Base-by-base conservation (phyloP, 352 stramenopile species). In the Pythium aphanidermatum region DNA sequence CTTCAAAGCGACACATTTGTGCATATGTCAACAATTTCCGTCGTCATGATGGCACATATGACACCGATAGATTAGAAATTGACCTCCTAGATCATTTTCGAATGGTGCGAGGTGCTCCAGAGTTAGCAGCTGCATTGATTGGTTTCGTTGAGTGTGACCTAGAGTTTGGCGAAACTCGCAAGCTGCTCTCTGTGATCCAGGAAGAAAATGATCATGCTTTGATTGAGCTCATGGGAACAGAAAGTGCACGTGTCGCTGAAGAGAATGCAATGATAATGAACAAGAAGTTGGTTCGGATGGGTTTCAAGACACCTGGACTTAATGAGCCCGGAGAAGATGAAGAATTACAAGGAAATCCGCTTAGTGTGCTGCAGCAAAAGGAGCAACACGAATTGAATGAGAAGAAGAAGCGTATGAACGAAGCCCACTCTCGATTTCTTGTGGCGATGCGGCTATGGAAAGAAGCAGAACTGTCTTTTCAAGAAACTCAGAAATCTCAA, bases 1-100 rank as follows among this genome's bases (percentile, higher is more conserved):
- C 90, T 1, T 94, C 86, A 0, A 97, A 97, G 51, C 84, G 82
- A 3, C 83, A 97, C 25, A 74, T 97, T 24, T 85, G 94, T 20
- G 65, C 65, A 16, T 97, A 97, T 27, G 59, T 71, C 0, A 51
- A 39, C 4, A 43, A 43, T 4, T 93, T 93, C 42, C 63, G 71
- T 16, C 60, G 60, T 1, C 52, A 54, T 20, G 69, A 87, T 23
- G 68, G 72, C 0, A 70, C 57, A 0, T 87, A 86, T 33, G 70
- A 89, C 24, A 29, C 62, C 2, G 48, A 70, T 5, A 44, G 54
- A 0, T 59, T 92, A 37, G 65, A 85, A 19, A 64, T 31, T 2
- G 78, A 93, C 44, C 46, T 91, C 9, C 74, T 74, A 24, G 74
- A 83, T 11, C 81, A 91, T 60, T 93, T 93, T 39, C 78, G 81